Evolutionary conservation across 176 grass and related monocot species (phyloP), one percentile per base, ranked within the genome.

Genomic region (Ananas comosus): DNA sequence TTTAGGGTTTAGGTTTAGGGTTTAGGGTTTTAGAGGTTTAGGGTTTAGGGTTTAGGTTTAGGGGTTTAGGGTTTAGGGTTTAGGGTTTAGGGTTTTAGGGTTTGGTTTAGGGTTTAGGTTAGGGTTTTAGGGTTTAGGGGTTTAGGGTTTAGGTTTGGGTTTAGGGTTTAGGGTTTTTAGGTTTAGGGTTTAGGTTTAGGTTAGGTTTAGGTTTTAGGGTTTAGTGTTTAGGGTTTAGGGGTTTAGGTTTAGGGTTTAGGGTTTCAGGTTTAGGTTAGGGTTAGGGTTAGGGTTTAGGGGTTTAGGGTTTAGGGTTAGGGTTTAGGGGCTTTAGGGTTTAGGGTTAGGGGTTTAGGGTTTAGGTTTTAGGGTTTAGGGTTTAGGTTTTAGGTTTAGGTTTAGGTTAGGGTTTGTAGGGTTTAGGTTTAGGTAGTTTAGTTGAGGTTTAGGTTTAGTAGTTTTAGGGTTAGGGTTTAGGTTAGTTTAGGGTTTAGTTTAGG

Each of bases 281-380:
- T 23, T 23, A 23, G 28, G 3, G 1, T 29, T 29, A 29, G 28
- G 28, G 28, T 29, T 29, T 29, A 29, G 28, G 28, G 28, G 2
- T 29, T 29, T 29, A 29, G 28, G 28, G 28, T 29, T 50, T 66
- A 61, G 27, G 73, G 22, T 76, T 67, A 51, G 73, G 73, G 59
- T 76, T 76, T 76, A 76, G 73, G 73, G 73, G n/a, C n/a, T 76
- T 76, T 67, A 66, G 50, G 73, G 73, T 66, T 66, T 76, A 16
- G n/a, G n/a, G n/a, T n/a, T n/a, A n/a, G n/a, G n/a, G 28, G 28
- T 1, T 29, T 29, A 1, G 2, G 28, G 28, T 29, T 29, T 29
- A 29, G 28, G 28, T 0, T 29, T 29, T 29, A 29, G 28, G 21
- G 73, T 51, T 76, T 66, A 51, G 58, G 73, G 73, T 76, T 76